phyloP scores from a whole-genome alignment of 345 rosid species.

The Pistacia integerrima region DNA sequence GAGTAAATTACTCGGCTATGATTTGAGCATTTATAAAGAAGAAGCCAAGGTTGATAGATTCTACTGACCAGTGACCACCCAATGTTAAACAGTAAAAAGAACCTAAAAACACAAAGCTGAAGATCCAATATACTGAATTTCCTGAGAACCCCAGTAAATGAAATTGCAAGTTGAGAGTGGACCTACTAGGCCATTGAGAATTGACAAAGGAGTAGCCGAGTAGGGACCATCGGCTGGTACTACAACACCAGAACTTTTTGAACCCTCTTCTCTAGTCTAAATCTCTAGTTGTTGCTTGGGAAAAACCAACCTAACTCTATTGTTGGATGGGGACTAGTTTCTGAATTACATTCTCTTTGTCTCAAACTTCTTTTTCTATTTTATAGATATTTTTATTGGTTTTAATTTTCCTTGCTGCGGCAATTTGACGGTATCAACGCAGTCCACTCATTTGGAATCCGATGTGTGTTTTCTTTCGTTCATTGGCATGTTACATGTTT shows the following conservation, averaged over 20 bases:
- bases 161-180: background rate
- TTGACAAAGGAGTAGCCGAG: no score
- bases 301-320: background rate
- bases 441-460: background rate
- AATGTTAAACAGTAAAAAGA: no score
- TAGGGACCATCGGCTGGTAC: constrained; percentile 14
- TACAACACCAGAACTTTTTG: background rate
- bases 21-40: no score
- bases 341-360: constrained; percentile 20
- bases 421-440: background rate
- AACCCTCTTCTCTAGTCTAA: no score
- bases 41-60: no score
- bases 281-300: background rate
- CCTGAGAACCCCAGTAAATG: background rate
- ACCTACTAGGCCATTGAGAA: background rate
- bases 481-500: background rate
- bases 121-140: background rate
- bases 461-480: background rate
- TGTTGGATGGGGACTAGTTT: constrained; percentile 13
- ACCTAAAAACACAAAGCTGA: no score
- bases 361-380: background rate
- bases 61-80: no score
- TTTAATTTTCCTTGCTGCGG: background rate
- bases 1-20: no score
- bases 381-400: background rate